Conservation (phyloP, 345 rosid species). For the Erucastrum elatum region DNA sequence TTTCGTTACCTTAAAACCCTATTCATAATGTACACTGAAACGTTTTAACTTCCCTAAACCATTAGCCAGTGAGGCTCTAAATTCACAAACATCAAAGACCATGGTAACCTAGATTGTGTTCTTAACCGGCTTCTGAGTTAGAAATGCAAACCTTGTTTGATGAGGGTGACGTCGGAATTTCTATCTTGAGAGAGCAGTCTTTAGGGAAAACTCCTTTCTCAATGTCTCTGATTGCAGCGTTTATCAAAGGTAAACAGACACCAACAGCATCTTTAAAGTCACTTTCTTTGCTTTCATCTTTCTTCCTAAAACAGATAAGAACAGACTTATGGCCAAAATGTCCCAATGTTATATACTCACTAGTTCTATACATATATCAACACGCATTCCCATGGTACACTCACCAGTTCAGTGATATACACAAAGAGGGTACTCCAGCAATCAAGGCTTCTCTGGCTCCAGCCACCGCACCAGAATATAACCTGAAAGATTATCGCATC, state of each 20-base stretch:
- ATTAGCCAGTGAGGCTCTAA: background rate
- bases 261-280: slow-evolving; percentile 89
- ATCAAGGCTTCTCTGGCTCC: slow-evolving; percentile 96
- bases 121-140: no score
- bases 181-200: slow-evolving; percentile 69
- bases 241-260: slow-evolving; percentile 80
- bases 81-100: no score
- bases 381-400: slow-evolving; percentile 37
- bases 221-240: slow-evolving; percentile 76
- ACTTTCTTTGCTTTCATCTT: slow-evolving; percentile 86
- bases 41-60: slow-evolving; percentile 5
- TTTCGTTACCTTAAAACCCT: slow-evolving; percentile 90
- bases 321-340: background rate
- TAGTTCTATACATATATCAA: background rate
- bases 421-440: slow-evolving; percentile 85
- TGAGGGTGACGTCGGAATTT: slow-evolving; percentile 81
- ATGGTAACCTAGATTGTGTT: no score
- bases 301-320: slow-evolving; percentile 60
- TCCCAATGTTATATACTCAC: background rate
- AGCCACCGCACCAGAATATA: slow-evolving; percentile 85
- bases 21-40: slow-evolving; percentile 9
- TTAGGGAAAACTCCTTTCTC: slow-evolving; percentile 77
- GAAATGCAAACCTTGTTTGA: slow-evolving; percentile 56
- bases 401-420: slow-evolving; percentile 91
- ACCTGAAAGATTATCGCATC: slow-evolving; percentile 55